These are phyloP conservation scores for Rubroboletus pulcherrimus DNA, from an alignment of 768 basidiomycete species.

Conservation along the genomic window DNA sequence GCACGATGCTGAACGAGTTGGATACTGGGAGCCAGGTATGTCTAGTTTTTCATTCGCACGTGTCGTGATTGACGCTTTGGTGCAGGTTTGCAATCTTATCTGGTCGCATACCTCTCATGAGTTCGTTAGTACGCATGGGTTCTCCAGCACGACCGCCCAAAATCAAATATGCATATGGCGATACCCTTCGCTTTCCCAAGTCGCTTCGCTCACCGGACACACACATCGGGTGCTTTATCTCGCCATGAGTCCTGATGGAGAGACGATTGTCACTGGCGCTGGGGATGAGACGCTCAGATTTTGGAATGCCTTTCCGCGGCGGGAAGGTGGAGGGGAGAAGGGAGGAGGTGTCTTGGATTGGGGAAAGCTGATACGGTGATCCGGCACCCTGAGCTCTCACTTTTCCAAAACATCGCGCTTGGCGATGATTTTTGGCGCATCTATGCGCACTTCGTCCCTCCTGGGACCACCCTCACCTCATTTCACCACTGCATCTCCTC, in stretches of 20 bases:
- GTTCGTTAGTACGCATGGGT: constrained; percentile 96
- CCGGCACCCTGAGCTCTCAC: neutral
- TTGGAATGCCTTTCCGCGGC: constrained; percentile 96
- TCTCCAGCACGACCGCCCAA: constrained; percentile 88
- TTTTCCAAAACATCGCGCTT: neutral
- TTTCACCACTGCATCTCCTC: constrained; percentile 2
- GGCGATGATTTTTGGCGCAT: constrained; percentile 4
- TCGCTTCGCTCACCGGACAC: constrained; percentile 91
- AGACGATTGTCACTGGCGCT: constrained; percentile 97
- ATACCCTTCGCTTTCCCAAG: constrained; percentile 91
- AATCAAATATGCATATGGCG: constrained; percentile 97
- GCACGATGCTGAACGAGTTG: constrained; percentile 78
- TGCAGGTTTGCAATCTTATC: constrained; percentile 94
- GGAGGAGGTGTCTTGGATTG: constrained; percentile 44
- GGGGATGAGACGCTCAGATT: constrained; percentile 96
- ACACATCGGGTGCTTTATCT: constrained; percentile 93
- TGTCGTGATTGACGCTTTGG: constrained; percentile 6
- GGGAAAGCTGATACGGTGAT: constrained; percentile 49
- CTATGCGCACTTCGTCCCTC: constrained; percentile 1
- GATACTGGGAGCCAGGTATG: constrained; percentile 94
- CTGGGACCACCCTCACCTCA: neutral
- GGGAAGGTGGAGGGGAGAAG: constrained; percentile 40
- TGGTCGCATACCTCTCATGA: constrained; percentile 97
- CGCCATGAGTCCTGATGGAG: constrained; percentile 96
- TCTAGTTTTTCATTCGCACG: neutral